phyloP scores from a whole-genome alignment of 805 yeast genomes.

The Geotrichum ghanense region DNA sequence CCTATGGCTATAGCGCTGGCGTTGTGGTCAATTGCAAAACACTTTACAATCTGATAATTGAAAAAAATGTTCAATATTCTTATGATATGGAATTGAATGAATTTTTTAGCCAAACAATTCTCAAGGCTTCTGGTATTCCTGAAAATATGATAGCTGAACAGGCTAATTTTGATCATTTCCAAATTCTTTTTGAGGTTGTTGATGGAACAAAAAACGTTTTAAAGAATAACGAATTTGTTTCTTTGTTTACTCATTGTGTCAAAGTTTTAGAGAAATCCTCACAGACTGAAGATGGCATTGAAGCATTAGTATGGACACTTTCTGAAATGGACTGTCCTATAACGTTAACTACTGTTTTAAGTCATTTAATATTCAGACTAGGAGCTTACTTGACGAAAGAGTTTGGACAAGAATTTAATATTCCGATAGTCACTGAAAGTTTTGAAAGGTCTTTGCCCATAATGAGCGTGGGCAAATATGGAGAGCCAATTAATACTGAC shows the following conservation, averaged over 20 bases:
- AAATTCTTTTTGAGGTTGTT: constrained; percentile 1
- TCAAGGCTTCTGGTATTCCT: constrained; percentile 1
- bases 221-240: not conserved
- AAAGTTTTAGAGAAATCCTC: not conserved
- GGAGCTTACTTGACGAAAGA: not conserved
- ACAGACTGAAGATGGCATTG: not conserved
- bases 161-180: not conserved
- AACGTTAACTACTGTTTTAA: not conserved
- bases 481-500: not conserved
- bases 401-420: not conserved
- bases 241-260: not conserved
- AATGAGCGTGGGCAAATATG: not conserved
- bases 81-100: not conserved
- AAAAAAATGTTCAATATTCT: not conserved
- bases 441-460: not conserved
- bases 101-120: not conserved
- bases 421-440: not conserved
- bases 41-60: not conserved
- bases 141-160: not conserved
- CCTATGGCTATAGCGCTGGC: not conserved
- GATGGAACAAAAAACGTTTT: not conserved
- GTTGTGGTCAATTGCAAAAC: not conserved
- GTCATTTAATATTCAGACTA: not conserved
- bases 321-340: not conserved
- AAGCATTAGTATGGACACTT: not conserved